Conservation (phyloP, 192 early-diverging fungal species). For the Cladochytrium replicatum region DNA sequence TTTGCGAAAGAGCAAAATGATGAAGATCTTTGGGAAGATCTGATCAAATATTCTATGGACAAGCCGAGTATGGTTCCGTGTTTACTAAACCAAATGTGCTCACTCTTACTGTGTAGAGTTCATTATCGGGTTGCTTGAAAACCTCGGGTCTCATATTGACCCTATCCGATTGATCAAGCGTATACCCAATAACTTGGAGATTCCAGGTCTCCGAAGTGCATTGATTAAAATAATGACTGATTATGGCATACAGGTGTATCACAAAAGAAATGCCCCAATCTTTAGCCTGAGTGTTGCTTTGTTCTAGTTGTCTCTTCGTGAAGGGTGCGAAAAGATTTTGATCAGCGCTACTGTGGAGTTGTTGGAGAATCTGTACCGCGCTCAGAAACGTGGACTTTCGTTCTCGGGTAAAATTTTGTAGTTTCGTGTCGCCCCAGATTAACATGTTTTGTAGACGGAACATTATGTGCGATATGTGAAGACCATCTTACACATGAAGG, state of each 20-base stretch:
- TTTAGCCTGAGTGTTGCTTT: background rate
- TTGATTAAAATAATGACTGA: slow-evolving; percentile 87
- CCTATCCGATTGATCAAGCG: slow-evolving; percentile 71
- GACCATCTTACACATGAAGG: too few relatives aligned
- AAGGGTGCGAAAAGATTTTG: slow-evolving; percentile 86
- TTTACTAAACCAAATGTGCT: too few relatives aligned
- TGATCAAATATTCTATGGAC: slow-evolving; percentile 86
- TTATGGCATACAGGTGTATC: slow-evolving; percentile 82
- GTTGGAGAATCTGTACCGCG: slow-evolving; percentile 28
- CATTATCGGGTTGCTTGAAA: slow-evolving; percentile 84
- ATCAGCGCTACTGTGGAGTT: slow-evolving; percentile 76
- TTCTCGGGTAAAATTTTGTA: slow-evolving; percentile 17
- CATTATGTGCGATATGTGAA: too few relatives aligned
- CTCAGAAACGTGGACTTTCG: slow-evolving; percentile 13
- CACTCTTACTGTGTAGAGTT: slow-evolving; percentile 63
- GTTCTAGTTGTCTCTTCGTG: slow-evolving; percentile 63
- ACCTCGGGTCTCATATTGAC: slow-evolving; percentile 77
- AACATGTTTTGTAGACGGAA: too few relatives aligned
- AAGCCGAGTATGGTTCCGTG: slow-evolving; percentile 73
- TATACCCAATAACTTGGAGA: slow-evolving; percentile 69
- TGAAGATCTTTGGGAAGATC: slow-evolving; percentile 88
- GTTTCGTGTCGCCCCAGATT: too few relatives aligned
- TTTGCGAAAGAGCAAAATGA: slow-evolving; percentile 98
- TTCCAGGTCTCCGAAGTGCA: slow-evolving; percentile 70
- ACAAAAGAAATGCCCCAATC: too few relatives aligned